A percentile compares a stretch with the other conserved stretches of the same genome.
Evolutionary conservation across 257 asterid genomes (phyloP).

Genomic region (Solanum chiquidenum): DNA sequence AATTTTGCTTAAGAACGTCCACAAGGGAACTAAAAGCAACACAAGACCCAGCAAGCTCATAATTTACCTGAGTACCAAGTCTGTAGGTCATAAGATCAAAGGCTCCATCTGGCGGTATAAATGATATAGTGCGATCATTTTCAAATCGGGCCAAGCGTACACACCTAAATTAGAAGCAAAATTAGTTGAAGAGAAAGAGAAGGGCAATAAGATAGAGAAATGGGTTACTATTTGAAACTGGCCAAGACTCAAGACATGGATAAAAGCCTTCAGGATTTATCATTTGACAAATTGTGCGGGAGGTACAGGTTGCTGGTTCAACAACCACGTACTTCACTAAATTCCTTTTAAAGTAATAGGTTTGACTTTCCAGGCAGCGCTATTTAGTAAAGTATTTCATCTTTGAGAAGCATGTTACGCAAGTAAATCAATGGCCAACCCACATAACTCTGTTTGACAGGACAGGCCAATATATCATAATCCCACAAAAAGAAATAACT

Average conservation of each 20-base stretch:
- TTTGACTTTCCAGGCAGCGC: neutral
- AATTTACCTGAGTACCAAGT: conserved; percentile 90
- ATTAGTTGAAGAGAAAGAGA: conserved; percentile 4
- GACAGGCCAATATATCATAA: neutral
- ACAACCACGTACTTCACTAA: neutral
- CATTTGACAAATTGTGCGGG: neutral
- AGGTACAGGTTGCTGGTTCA: neutral
- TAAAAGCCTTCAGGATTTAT: neutral
- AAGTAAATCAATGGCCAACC: neutral
- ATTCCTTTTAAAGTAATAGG: neutral
- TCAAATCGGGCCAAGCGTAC: conserved; percentile 98
- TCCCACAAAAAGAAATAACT: conserved; percentile 2
- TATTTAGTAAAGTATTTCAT: neutral
- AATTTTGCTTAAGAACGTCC: neutral
- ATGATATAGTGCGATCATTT: conserved; percentile 92
- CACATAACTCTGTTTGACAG: neutral
- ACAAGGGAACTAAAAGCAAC: neutral
- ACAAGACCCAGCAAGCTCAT: neutral
- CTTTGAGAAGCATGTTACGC: neutral
- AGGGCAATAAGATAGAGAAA: neutral
- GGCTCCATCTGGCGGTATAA: conserved; percentile 97
- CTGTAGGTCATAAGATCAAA: conserved; percentile 99
- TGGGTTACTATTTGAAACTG: neutral
- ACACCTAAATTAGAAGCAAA: conserved; percentile 47
- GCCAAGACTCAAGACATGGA: neutral